phyloP scores from a whole-genome alignment of 208 protist species.

The Trypanosoma brucei region DNA sequence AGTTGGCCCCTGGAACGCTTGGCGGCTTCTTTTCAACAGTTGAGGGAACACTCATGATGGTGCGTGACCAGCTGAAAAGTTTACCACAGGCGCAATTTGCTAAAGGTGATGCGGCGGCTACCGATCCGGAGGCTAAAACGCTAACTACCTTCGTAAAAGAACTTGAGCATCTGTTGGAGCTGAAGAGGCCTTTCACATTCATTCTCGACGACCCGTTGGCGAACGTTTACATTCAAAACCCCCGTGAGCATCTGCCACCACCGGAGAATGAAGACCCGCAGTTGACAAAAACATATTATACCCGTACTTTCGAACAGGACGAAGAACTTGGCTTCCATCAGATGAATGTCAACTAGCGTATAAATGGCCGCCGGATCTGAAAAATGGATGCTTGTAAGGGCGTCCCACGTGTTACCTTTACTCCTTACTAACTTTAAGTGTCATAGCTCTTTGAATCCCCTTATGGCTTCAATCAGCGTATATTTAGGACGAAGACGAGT shows the following conservation, averaged over 20 bases:
- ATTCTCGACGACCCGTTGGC: conserved; percentile 91
- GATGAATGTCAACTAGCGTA: conserved; percentile 46
- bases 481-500: too few species aligned
- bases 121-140: conserved; percentile 39
- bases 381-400: too few species aligned
- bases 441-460: too few species aligned
- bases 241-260: conserved; percentile 75
- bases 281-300: conserved; percentile 75
- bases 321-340: conserved; percentile 90
- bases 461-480: too few species aligned
- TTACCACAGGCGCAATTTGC: conserved; percentile 78
- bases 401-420: too few species aligned
- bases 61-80: conserved; percentile 81
- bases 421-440: too few species aligned
- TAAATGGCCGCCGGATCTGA: too few species aligned
- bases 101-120: conserved; percentile 62
- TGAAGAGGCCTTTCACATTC: conserved; percentile 85
- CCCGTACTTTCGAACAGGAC: conserved; percentile 88
- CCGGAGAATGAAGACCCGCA: conserved; percentile 84
- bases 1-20: conserved; percentile 85
- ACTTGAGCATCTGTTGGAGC: conserved; percentile 56
- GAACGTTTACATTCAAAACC: conserved; percentile 93
- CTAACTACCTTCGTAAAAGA: conserved; percentile 80
- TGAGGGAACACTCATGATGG: conserved; percentile 86
- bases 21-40: conserved; percentile 94